Base-by-base conservation (phyloP, 192 early-diverging fungal species). In the Umbelopsis sp. region DNA sequence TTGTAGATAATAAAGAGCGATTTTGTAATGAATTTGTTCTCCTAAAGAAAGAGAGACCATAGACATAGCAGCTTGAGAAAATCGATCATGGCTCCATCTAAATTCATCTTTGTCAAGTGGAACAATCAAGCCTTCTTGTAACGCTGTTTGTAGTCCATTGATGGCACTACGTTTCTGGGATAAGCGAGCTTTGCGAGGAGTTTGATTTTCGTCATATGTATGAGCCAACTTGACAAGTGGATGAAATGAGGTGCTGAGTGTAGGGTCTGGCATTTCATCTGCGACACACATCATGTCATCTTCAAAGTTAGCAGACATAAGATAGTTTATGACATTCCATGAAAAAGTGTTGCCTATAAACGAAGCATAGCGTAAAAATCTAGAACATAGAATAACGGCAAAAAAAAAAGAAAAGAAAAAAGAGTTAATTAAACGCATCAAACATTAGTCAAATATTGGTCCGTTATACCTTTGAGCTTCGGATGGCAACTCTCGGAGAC, bases 291-390 rank as follows among this genome's bases (percentile, higher is more conserved):
- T n/a, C n/a, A n/a, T 20, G 26, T 34, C 31, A 3, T 62, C 56
- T 34, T 62, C 56, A 20, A 62, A 29, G 34, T 34, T 62, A 14
- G 56, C 32, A 31, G 56, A 10, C 77, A 78, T 78, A 2, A 78
- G 59, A 29, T 71, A 49, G n/a, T 70, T 74, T 16, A 78, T 72
- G 22, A 72, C 67, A 31, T 73, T 67, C 77, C 77, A 78, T 11
- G 77, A 78, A 32, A 78, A 78, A 2, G 65, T 68, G 36, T 78
- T 71, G 11, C 77, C 77, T 2, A 78, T 71, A 65, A 78, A 78
- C 0, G 77, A 73, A 21, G 77, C 77, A 72, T 72, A 78, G 12
- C 73, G 73, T 26, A 78, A 56, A 44, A 78, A 45, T 9, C 56
- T 62, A 26, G 52, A 54, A 44, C 5, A 5, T 12, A 44, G 1